These are phyloP conservation scores for Fraxinus cuspidata DNA, from an alignment of 257 asterid species.

Conservation along the genomic window DNA sequence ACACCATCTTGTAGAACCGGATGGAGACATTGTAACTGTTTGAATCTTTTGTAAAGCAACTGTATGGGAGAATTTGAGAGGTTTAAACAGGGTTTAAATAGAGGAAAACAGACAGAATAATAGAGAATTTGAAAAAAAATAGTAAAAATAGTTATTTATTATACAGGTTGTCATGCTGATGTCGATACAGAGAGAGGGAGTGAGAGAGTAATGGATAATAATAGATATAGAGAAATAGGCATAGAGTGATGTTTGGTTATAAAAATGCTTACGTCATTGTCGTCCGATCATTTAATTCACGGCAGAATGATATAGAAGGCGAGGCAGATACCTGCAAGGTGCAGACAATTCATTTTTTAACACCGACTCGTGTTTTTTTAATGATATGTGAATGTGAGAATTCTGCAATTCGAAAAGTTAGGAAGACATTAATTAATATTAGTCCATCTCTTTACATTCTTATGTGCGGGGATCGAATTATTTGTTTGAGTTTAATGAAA, in stretches of 20 bases:
- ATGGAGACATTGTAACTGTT: constrained; percentile 40
- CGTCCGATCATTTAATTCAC: constrained; percentile 1
- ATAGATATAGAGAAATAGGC: constrained; percentile 4
- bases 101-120: constrained; percentile 19
- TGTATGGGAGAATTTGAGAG: constrained; percentile 2
- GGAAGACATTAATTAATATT: neutral
- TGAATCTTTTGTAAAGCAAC: neutral
- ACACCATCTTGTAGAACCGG: constrained; percentile 66
- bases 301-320: neutral
- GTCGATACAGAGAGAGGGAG: constrained; percentile 12
- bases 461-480: no score
- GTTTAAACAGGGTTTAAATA: constrained; percentile 38
- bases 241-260: neutral
- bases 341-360: neutral
- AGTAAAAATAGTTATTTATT: constrained; percentile 14
- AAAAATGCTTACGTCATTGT: constrained; percentile 8
- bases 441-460: no score
- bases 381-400: neutral
- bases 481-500: no score
- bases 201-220: neutral
- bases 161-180: constrained; percentile 43
- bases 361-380: neutral
- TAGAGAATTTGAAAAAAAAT: neutral
- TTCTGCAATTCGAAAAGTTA: neutral
- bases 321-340: neutral